Percentiles rank a stretch among this genome's conserved stretches.
Evolutionary conservation across 2,329 filamentous ascomycete genomes (phyloP).

Genomic region (Aciculosporium take): DNA sequence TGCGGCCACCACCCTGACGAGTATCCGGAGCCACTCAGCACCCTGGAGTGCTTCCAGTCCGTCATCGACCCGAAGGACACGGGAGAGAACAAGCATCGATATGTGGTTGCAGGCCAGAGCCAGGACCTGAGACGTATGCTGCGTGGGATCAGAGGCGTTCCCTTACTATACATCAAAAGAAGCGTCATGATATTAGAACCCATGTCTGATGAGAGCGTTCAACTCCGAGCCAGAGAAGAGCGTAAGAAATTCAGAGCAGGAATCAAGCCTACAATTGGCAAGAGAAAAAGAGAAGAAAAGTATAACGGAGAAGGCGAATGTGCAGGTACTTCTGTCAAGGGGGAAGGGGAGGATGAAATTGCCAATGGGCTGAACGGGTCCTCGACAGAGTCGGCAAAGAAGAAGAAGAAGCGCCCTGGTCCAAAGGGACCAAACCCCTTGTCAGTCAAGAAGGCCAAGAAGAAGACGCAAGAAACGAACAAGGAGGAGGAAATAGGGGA

Average conservation of each 20-base stretch:
- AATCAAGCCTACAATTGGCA: slow-evolving; percentile 37
- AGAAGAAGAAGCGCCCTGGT: slow-evolving; percentile 45
- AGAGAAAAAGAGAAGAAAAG: slow-evolving; percentile 36
- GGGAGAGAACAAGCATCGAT: slow-evolving; percentile 62
- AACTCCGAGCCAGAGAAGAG: slow-evolving; percentile 54
- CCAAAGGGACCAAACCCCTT: slow-evolving; percentile 59
- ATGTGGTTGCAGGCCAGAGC: slow-evolving; percentile 65
- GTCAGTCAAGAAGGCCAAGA: slow-evolving; percentile 55
- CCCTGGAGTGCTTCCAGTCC: slow-evolving; percentile 53
- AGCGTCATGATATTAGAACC: slow-evolving; percentile 61
- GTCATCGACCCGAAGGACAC: slow-evolving; percentile 68
- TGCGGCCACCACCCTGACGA: slow-evolving; percentile 65
- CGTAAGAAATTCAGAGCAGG: slow-evolving; percentile 59
- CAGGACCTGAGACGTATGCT: slow-evolving; percentile 47
- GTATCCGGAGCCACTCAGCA: slow-evolving; percentile 54
- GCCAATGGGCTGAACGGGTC: slow-evolving; percentile 6
- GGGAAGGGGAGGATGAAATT: slow-evolving; percentile 19
- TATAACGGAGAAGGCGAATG: slow-evolving; percentile 19
- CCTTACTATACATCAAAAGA: slow-evolving; percentile 63
- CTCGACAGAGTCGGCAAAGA: slow-evolving; percentile 23
- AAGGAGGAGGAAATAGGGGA: slow-evolving; percentile 14
- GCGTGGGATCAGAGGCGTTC: slow-evolving; percentile 55
- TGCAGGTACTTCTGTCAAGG: slow-evolving; percentile 18
- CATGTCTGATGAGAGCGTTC: slow-evolving; percentile 54
- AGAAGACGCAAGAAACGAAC: slow-evolving; percentile 18